Evolutionary conservation across 148 eudicot genomes (phyloP).

Genomic region (Vaccinium darrowii): DNA sequence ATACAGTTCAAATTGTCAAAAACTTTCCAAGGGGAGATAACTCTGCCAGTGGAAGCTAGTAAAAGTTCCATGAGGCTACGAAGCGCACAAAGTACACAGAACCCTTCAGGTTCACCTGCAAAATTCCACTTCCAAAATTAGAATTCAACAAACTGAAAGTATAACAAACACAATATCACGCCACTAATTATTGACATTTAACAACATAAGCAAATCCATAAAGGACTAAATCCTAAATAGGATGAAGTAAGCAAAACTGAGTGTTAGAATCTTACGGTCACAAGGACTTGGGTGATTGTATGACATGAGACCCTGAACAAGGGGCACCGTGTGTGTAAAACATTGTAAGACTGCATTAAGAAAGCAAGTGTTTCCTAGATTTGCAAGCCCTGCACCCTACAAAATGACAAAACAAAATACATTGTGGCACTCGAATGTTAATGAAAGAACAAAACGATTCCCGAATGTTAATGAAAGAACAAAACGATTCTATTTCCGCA

Average conservation of each 20-base stretch:
- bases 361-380: conserved; percentile 73
- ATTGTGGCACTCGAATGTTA: background rate
- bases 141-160: background rate
- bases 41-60: conserved; percentile 27
- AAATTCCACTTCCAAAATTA: conserved; percentile 23
- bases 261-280: conserved; percentile 40
- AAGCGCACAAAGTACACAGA: conserved; percentile 67
- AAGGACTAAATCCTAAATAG: background rate
- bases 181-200: background rate
- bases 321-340: conserved; percentile 73
- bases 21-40: conserved; percentile 46
- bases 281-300: conserved; percentile 38
- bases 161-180: background rate
- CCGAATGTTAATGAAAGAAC: background rate
- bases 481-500: background rate
- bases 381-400: conserved; percentile 67
- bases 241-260: background rate
- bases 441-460: background rate
- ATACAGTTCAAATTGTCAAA: conserved; percentile 75
- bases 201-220: background rate
- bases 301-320: conserved; percentile 56
- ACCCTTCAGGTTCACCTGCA: conserved; percentile 47
- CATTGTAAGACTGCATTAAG: conserved; percentile 76
- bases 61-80: conserved; percentile 49
- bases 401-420: conserved; percentile 9